Evolutionary conservation across 495 filamentous ascomycete species (phyloP).

Genomic region (Penicillium herquei): DNA sequence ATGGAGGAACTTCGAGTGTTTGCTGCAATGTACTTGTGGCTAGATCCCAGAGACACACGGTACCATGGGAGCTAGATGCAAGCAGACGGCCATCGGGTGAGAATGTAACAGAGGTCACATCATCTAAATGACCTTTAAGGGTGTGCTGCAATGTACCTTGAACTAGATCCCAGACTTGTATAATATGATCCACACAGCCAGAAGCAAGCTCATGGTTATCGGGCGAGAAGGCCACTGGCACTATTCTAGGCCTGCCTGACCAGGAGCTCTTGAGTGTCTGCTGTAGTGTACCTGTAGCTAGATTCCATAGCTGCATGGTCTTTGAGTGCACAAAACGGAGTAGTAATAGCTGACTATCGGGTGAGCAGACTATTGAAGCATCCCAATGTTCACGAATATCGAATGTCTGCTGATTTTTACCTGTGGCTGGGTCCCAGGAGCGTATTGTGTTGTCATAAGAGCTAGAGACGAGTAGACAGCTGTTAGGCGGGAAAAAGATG

Average conservation of each 20-base stretch:
- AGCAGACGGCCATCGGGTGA: conserved; percentile 27
- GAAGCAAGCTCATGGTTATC: background rate
- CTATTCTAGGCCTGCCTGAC: background rate
- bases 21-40: background rate
- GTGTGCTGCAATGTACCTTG: conserved; percentile 19
- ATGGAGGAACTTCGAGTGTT: background rate
- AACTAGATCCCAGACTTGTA: conserved; percentile 36
- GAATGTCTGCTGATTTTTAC: too few species aligned
- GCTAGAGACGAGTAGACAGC: too few species aligned
- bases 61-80: conserved; percentile 26
- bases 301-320: too few species aligned
- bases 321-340: background rate
- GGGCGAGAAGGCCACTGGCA: background rate
- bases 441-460: too few species aligned
- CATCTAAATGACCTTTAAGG: conserved; percentile 8
- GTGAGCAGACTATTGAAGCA: conserved; percentile 1
- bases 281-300: background rate
- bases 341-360: background rate
- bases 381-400: background rate
- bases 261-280: conserved; percentile 10
- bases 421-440: too few species aligned
- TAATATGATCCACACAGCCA: conserved; percentile 14
- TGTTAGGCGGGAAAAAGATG: too few species aligned
- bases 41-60: background rate
- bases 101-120: background rate